These are phyloP conservation scores for Mrakia frigida DNA, from an alignment of 768 basidiomycete species.

Conservation along the genomic window DNA sequence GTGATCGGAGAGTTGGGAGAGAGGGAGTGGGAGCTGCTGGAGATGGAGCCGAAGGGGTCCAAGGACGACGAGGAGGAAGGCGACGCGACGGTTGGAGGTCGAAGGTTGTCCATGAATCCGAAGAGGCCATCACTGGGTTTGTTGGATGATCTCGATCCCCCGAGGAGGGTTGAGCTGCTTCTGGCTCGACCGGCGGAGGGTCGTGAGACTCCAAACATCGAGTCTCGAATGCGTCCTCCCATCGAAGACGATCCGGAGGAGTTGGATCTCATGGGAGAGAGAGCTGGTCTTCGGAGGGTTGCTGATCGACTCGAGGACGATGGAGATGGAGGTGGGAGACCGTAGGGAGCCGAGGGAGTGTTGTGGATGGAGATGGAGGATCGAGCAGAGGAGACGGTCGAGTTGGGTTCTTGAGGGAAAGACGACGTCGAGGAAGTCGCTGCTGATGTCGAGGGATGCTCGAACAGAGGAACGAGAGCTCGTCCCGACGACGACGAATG, in stretches of 20 bases:
- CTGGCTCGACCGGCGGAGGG: neutral
- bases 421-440: neutral
- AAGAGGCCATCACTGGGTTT: neutral
- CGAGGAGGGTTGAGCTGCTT: slow-evolving; percentile 1
- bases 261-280: slow-evolving; percentile 19
- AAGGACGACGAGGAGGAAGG: neutral
- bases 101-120: slow-evolving; percentile 18
- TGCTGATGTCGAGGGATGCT: neutral
- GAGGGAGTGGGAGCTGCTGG: neutral
- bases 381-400: neutral
- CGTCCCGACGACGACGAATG: neutral
- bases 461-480: slow-evolving; percentile 3
- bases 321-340: neutral
- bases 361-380: neutral
- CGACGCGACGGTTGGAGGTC: neutral
- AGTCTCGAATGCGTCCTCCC: slow-evolving; percentile 16
- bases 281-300: neutral
- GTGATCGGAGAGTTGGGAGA: neutral
- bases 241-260: neutral
- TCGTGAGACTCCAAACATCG: slow-evolving; percentile 2
- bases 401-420: neutral
- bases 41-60: neutral
- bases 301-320: slow-evolving; percentile 5
- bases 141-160: neutral
- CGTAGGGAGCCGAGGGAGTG: neutral